Evolutionary conservation across 176 grass and related monocot species (phyloP).

Genomic region (Triticum turgidum): DNA sequence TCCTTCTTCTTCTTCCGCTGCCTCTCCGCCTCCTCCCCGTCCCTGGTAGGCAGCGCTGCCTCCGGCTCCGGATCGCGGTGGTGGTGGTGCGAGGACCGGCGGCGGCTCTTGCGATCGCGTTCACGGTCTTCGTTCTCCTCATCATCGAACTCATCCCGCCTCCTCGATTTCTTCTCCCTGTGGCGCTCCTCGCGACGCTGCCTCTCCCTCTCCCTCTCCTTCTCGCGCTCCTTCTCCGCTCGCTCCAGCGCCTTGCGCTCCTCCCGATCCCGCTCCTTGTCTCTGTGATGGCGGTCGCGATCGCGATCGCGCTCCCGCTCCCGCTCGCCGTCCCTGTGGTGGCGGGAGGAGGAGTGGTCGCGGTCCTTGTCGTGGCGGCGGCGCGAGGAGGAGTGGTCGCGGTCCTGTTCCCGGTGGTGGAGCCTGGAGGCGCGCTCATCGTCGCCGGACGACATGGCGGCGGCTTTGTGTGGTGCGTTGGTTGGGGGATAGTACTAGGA

Average conservation of each 20-base stretch:
- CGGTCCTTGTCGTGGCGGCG: slow-evolving; percentile 18
- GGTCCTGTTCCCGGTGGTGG: slow-evolving; percentile 37
- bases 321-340: slow-evolving; percentile 43
- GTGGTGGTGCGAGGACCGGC: slow-evolving; percentile 44
- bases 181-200: slow-evolving; percentile 49
- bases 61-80: slow-evolving; percentile 28
- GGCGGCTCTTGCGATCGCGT: slow-evolving; percentile 57
- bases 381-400: slow-evolving; percentile 22
- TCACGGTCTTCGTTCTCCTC: slow-evolving; percentile 46
- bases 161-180: slow-evolving; percentile 46
- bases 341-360: background rate
- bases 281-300: slow-evolving; percentile 28
- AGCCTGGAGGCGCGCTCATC: slow-evolving; percentile 40
- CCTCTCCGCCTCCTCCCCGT: slow-evolving; percentile 27
- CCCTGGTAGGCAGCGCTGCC: no score
- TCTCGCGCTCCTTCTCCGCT: slow-evolving; percentile 13
- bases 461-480: background rate
- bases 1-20: slow-evolving; percentile 37
- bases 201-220: slow-evolving; percentile 9
- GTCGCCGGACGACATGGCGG: slow-evolving; percentile 41
- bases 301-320: slow-evolving; percentile 50
- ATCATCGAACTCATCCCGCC: slow-evolving; percentile 41
- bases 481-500: background rate
- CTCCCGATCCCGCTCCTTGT: slow-evolving; percentile 34
- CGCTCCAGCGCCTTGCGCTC: slow-evolving; percentile 36